A percentile compares a stretch with the other conserved stretches of the same genome.
Conservation (phyloP, 495 filamentous ascomycete species). For the Neurospora discreta region DNA sequence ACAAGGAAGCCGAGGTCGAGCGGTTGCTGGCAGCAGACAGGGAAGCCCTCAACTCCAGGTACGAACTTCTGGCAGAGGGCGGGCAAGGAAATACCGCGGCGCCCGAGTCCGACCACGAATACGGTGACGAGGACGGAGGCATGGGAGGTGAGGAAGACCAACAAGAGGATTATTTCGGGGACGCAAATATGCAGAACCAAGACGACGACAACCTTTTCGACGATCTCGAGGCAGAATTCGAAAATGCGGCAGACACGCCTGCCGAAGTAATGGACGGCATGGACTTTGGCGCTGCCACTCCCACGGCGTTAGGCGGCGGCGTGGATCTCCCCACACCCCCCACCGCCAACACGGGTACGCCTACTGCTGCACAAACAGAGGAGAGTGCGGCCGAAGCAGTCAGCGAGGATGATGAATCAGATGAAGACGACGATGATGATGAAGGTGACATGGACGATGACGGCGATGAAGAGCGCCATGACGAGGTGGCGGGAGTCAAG, state of each 20-base stretch:
- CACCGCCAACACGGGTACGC: slow-evolving; percentile 22
- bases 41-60: slow-evolving; percentile 40
- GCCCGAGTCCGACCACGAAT: slow-evolving; percentile 36
- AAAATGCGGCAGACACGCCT: slow-evolving; percentile 19
- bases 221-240: slow-evolving; percentile 30
- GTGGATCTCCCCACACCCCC: slow-evolving; percentile 28
- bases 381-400: slow-evolving; percentile 30
- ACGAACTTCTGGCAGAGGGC: slow-evolving; percentile 51
- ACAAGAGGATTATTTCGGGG: slow-evolving; percentile 8
- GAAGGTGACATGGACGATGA: slow-evolving; percentile 38
- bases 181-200: background rate
- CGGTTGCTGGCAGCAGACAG: slow-evolving; percentile 62
- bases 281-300: slow-evolving; percentile 12
- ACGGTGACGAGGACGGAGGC: slow-evolving; percentile 48
- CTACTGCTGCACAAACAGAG: slow-evolving; percentile 13
- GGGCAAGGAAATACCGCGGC: slow-evolving; percentile 32
- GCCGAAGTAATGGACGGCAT: slow-evolving; percentile 13
- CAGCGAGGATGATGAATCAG: slow-evolving; percentile 37
- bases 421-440: slow-evolving; percentile 37
- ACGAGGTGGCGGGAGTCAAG: slow-evolving; percentile 35
- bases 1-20: slow-evolving; percentile 73
- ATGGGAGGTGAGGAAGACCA: slow-evolving; percentile 35
- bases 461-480: slow-evolving; percentile 31
- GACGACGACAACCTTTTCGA: slow-evolving; percentile 26
- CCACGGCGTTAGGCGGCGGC: slow-evolving; percentile 13